Percentiles rank a stretch among this genome's conserved stretches.
phyloP scores from a whole-genome alignment of 1,284 basidiomycete genomes.

The Sporisorium graminicola region DNA sequence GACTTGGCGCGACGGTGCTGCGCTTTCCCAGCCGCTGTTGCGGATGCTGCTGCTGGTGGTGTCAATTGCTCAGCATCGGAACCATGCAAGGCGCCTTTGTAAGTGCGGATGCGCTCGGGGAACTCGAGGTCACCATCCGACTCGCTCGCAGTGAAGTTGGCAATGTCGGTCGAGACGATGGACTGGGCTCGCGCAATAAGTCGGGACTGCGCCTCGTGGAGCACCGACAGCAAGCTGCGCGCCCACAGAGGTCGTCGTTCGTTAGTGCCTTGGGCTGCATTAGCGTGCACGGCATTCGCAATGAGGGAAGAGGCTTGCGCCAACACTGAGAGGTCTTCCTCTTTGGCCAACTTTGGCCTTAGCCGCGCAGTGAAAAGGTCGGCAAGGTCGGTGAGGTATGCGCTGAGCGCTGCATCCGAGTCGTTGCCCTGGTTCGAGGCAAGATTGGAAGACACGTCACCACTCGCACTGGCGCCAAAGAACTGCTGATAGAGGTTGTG shows the following conservation, averaged over 20 bases:
- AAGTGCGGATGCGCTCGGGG: constrained; percentile 26
- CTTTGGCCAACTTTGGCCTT: constrained; percentile 26
- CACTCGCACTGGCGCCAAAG: constrained; percentile 10
- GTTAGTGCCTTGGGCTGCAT: neutral
- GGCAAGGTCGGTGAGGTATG: constrained; percentile 28
- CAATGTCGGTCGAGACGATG: constrained; percentile 31
- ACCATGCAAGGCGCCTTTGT: constrained; percentile 8
- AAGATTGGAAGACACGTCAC: neutral
- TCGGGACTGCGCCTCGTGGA: constrained; percentile 35
- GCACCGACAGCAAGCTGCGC: constrained; percentile 21
- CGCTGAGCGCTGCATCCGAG: constrained; percentile 9
- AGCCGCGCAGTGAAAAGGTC: constrained; percentile 25
- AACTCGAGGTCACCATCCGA: constrained; percentile 42
- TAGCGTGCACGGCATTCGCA: constrained; percentile 8
- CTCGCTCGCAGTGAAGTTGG: constrained; percentile 30
- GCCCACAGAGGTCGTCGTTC: constrained; percentile 1
- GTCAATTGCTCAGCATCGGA: neutral
- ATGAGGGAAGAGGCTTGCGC: constrained; percentile 13
- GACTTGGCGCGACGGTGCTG: constrained; percentile 44
- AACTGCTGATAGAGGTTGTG: constrained; percentile 33
- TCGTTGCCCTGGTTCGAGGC: neutral
- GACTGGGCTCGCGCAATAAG: constrained; percentile 35
- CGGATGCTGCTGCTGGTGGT: neutral
- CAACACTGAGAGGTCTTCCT: constrained; percentile 28
- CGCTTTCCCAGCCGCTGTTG: neutral